These are phyloP conservation scores for Fusarium illudens DNA, from an alignment of 2,329 filamentous ascomycete species.

Conservation along the genomic window DNA sequence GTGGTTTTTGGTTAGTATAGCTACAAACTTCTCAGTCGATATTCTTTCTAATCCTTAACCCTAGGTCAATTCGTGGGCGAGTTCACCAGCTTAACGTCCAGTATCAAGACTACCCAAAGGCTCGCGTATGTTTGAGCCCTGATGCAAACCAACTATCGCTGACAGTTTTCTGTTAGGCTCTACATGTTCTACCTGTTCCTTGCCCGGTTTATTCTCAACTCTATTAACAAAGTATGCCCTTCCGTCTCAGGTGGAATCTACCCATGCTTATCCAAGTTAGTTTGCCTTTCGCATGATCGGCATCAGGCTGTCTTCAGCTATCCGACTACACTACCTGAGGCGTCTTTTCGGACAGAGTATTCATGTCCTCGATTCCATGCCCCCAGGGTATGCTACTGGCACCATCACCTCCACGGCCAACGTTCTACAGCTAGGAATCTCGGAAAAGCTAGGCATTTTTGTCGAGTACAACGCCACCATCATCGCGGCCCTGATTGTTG, in stretches of 20 bases:
- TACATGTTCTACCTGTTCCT: slow-evolving; percentile 78
- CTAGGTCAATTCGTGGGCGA: slow-evolving; percentile 56
- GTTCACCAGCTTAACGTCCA: slow-evolving; percentile 56
- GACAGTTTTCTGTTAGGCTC: slow-evolving; percentile 52
- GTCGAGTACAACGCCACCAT: slow-evolving; percentile 65
- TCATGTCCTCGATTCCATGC: slow-evolving; percentile 72
- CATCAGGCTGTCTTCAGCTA: slow-evolving; percentile 67
- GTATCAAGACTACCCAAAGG: slow-evolving; percentile 50
- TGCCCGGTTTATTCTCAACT: slow-evolving; percentile 69
- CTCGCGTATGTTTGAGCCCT: slow-evolving; percentile 51
- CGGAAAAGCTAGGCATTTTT: slow-evolving; percentile 68
- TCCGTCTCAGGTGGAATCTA: background rate
- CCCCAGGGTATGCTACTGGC: slow-evolving; percentile 66
- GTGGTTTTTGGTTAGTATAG: slow-evolving; percentile 60
- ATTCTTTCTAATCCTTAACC: background rate
- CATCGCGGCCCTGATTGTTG: slow-evolving; percentile 61
- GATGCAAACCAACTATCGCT: background rate
- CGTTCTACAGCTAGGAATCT: slow-evolving; percentile 70
- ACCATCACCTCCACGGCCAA: slow-evolving; percentile 72
- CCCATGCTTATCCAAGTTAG: slow-evolving; percentile 42
- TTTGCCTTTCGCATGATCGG: slow-evolving; percentile 69
- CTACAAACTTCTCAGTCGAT: too few relatives aligned
- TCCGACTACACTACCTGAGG: slow-evolving; percentile 71
- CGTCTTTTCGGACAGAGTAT: slow-evolving; percentile 72
- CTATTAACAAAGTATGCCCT: slow-evolving; percentile 61